Evolutionary conservation across 2,329 filamentous ascomycete species (phyloP), one percentile per base, ranked within the genome.

Genomic region (Diplodia sapinea): DNA sequence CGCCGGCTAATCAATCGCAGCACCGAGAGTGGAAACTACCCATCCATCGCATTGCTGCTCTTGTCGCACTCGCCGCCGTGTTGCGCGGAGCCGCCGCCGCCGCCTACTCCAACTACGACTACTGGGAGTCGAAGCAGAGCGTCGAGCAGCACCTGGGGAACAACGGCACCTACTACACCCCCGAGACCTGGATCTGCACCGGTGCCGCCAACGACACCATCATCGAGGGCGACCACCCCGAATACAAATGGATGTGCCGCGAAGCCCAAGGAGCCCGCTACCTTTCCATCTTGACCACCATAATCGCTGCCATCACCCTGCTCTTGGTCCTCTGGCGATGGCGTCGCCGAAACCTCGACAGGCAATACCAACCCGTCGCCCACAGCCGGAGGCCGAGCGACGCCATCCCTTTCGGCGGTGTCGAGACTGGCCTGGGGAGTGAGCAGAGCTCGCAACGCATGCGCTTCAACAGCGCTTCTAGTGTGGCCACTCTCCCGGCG

Each of bases 181-280:
- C 59, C 12, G 59, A 63, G 47, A 63, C 59, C 31, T 63, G 59
- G 59, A 29, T 63, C 40, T 63, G 59, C 47, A 15, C n/a, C 12
- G 59, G 59, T 13, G 59, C 47, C 8, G 7, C 12, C 47, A 63
- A 63, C 47, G 2, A 51, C 6, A 63, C 59, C 29, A 49, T 26
- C 3, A 63, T 38, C 13, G 31, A 63, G 3, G 59, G 59, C 47
- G 59, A 63, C 6, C 59, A 63, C 31, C 59, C 59, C 17, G 43
- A 51, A 4, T 51, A 51, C 31, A 51, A 26, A 26, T 63, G 59
- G 59, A 36, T 63, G 59, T 63, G 59, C 12, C 59, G 59, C 31
- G 59, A 63, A 38, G 59, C 59, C 9, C 29, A 63, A 15, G 59
- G 59, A 13, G 59, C 47, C 13, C 59, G 59, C 31, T 63, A 63